These are phyloP conservation scores for Ustulina deusta DNA, from an alignment of 2,329 filamentous ascomycete species.

Conservation along the genomic window DNA sequence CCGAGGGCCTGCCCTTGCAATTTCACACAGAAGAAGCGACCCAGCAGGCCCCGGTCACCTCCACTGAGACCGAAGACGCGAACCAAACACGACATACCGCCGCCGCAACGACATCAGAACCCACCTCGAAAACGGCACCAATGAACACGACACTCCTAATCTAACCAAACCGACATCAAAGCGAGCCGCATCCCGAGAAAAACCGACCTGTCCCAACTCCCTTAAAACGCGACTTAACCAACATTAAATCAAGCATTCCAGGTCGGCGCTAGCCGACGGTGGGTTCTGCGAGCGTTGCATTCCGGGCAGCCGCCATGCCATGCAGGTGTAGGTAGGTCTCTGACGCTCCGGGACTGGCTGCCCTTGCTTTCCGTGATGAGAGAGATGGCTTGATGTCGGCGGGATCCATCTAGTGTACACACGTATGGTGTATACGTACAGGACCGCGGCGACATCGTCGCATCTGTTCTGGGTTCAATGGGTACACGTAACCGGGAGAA, in stretches of 20 bases:
- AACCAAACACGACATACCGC: neutral
- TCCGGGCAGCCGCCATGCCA: neutral
- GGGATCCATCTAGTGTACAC: neutral
- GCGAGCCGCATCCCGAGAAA: conserved; percentile 17
- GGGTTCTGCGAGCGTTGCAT: neutral
- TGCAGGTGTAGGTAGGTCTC: neutral
- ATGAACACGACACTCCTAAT: conserved; percentile 14
- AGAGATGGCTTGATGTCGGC: conserved; percentile 1
- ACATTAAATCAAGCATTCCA: neutral
- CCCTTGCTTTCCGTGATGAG: too few species aligned
- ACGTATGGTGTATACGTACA: too few species aligned
- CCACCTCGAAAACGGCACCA: neutral
- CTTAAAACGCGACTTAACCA: too few species aligned
- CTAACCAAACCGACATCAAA: neutral
- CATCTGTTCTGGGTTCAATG: neutral
- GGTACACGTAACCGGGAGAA: too few species aligned
- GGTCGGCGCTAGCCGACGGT: neutral
- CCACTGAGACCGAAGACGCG: neutral
- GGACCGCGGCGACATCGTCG: neutral
- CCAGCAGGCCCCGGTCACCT: conserved; percentile 3
- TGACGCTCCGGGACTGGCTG: neutral
- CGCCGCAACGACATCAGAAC: too few species aligned
- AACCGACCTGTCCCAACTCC: conserved; percentile 8
- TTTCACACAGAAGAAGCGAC: neutral
- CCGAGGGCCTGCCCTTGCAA: neutral